Evolutionary conservation across 352 stramenopile species (phyloP).

Genomic region (Globisporangium nunn): DNA sequence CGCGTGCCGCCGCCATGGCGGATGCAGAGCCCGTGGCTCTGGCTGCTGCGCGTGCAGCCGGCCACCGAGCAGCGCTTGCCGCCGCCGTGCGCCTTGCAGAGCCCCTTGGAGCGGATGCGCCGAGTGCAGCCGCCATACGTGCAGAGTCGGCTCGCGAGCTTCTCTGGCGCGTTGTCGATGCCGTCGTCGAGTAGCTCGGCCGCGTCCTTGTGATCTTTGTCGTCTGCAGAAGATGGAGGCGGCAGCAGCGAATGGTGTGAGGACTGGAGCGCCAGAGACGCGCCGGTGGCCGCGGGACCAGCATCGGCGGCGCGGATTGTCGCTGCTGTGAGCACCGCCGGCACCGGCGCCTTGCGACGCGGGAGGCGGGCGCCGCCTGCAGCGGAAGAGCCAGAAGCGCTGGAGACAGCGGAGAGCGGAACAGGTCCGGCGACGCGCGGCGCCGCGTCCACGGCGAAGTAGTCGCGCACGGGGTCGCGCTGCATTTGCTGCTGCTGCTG

Average conservation of each 20-base stretch:
- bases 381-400: not conserved
- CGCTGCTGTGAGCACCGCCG: not conserved
- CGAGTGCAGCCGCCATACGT: not conserved
- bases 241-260: too few relatives aligned
- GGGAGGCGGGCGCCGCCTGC: not conserved
- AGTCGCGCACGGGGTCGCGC: conserved; percentile 13
- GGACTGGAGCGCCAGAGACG: too few relatives aligned
- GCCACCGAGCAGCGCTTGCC: conserved; percentile 17
- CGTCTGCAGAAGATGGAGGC: too few relatives aligned
- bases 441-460: conserved; percentile 7
- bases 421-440: not conserved
- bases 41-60: conserved; percentile 9
- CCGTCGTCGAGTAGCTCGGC: not conserved
- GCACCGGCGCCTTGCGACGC: not conserved
- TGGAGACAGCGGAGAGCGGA: not conserved
- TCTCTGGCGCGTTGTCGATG: conserved; percentile 4
- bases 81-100: conserved; percentile 80
- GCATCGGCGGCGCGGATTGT: not conserved
- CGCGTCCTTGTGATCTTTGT: too few relatives aligned
- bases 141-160: conserved; percentile 8
- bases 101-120: conserved; percentile 55
- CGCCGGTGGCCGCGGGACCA: not conserved
- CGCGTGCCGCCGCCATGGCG: conserved; percentile 13
- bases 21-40: conserved; percentile 12
- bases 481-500: not conserved